Base-by-base conservation (phyloP, 2,329 filamentous ascomycete species). In the Nemania diffusa region DNA sequence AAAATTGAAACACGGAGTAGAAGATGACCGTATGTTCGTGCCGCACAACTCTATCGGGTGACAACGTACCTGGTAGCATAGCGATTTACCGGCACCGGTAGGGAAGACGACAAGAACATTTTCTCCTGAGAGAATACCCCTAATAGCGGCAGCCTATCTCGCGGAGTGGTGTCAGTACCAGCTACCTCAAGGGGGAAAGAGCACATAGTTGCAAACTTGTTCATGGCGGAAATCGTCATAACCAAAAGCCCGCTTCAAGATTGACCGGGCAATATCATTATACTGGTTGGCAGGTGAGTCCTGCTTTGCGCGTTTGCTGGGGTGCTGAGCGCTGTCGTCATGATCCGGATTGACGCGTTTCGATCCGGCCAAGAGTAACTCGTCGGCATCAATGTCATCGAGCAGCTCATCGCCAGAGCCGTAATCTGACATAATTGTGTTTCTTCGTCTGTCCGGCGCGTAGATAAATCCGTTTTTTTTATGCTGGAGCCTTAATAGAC, bases 41-140 rank as follows among this genome's bases (percentile, higher is more conserved):
- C 15, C 37, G 20, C 42, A 5, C 8, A 5, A 37, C 11, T 13
- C 48, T 20, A 20, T 42, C 27, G 3, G 17, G 13, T 24, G 22
- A 34, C 17, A 37, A 37, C 22, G 11, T 24, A 82, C 82, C 75
- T 84, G 83, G 53, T 84, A 84, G 60, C 83, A 84, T 4, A 84
- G 76, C 0, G 82, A 84, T 68, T 84, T 85, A n/a, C 83, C 83
- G 15, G 81, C 83, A 1, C 83, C 83, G 0, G 83, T 84, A 3
- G 83, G 83, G 60, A 84, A 84, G 22, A 84, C 72, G 4, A 81
- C 81, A 0, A 84, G 77, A 0, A 79, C 72, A 64, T 81, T 84
- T 11, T 83, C 70, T 0, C 81, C 82, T 6, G 57, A 61, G 1
- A 84, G 72, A 8, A 81, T 74, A 2, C 76, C 68, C 6, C 70